Conservation (phyloP, 306 rosid species). For the Cucumis hystrix region DNA sequence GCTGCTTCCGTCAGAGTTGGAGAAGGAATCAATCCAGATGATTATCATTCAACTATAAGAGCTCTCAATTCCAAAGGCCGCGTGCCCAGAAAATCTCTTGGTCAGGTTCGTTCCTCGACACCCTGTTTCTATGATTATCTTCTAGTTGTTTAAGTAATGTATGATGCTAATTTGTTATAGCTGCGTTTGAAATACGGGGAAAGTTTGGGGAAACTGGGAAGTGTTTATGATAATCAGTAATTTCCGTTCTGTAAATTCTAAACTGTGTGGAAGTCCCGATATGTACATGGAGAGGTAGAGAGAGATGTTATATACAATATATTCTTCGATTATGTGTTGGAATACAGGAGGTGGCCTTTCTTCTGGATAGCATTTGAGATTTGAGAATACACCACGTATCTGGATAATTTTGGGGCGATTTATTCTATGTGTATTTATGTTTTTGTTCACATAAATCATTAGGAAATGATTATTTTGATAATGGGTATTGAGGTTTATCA, state of each 20-base stretch:
- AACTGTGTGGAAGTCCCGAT: conserved; percentile 14
- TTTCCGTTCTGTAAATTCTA: background rate
- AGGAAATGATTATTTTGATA: background rate
- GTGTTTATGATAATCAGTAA: background rate
- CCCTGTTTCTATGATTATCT: background rate
- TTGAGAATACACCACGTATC: background rate
- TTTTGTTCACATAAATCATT: background rate
- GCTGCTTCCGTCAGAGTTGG: conserved; percentile 14
- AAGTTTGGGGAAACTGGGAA: background rate
- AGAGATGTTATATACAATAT: too few species aligned
- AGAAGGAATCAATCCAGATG: conserved; percentile 31
- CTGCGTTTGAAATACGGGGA: background rate
- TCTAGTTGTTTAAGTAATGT: background rate
- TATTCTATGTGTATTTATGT: background rate
- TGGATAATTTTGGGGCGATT: background rate
- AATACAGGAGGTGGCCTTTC: background rate
- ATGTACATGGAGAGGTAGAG: too few species aligned
- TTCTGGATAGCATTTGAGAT: background rate
- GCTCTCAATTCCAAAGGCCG: conserved; percentile 91
- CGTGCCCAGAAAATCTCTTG: conserved; percentile 74
- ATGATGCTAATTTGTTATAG: background rate
- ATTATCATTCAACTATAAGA: conserved; percentile 52
- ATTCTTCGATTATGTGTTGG: background rate
- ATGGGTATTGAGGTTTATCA: background rate
- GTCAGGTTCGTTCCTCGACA: conserved; percentile 40